Percentiles rank a stretch among this genome's conserved stretches.
These are phyloP conservation scores for Gynochthodes officinalis DNA, from an alignment of 257 asterid species.

Conservation along the genomic window DNA sequence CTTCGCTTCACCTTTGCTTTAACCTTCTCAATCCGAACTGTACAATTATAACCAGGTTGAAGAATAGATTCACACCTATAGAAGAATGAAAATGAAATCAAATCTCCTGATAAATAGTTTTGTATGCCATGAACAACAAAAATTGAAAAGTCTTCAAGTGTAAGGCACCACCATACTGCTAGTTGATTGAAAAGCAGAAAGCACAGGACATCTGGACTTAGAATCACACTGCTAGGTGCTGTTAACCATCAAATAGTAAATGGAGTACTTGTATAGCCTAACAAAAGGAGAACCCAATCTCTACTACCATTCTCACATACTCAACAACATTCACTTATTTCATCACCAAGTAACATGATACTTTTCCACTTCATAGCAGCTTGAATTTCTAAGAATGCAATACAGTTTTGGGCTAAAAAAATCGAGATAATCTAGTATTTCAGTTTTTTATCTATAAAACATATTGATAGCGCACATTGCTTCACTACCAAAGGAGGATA, in stretches of 20 bases:
- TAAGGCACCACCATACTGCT: neutral
- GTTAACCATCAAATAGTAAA: neutral
- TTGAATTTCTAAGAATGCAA: neutral
- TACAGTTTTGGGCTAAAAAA: neutral
- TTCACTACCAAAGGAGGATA: neutral
- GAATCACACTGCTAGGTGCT: too few species aligned
- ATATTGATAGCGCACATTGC: neutral
- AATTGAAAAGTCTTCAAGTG: neutral
- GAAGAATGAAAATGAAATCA: conserved; percentile 22
- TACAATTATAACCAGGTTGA: conserved; percentile 63
- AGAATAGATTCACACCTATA: conserved; percentile 72
- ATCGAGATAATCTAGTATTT: neutral
- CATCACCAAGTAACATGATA: too few species aligned
- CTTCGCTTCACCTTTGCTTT: conserved; percentile 30
- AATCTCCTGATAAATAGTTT: neutral
- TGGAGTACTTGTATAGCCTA: neutral
- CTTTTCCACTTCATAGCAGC: too few species aligned
- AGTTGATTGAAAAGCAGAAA: neutral
- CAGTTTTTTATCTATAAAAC: too few species aligned
- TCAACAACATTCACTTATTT: too few species aligned
- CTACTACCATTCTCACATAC: neutral
- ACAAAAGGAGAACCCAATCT: too few species aligned
- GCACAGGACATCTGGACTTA: neutral
- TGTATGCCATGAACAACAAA: neutral
- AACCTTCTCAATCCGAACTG: conserved; percentile 52